A percentile compares a stretch with the other conserved stretches of the same genome.
Conservation (phyloP, 108 stramenopile genomes). For the Pseudonitzschia delicatissima region DNA sequence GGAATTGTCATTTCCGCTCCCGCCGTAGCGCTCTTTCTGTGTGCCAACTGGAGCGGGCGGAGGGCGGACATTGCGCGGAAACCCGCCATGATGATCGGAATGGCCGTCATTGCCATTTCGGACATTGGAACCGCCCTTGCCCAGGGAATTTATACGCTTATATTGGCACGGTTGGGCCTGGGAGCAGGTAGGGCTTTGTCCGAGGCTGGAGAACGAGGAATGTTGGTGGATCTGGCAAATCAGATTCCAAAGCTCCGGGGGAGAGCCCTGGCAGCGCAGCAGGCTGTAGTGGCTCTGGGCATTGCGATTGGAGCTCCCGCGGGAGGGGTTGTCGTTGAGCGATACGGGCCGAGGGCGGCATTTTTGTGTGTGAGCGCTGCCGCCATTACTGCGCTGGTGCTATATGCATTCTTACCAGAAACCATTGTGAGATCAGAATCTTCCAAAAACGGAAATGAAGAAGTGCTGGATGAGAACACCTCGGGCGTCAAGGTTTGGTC, state of each 20-base stretch:
- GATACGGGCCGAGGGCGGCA: slow-evolving; percentile 53
- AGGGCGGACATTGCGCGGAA: slow-evolving; percentile 64
- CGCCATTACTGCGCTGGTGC: slow-evolving; percentile 40
- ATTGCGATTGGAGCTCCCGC: slow-evolving; percentile 73
- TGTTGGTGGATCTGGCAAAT: slow-evolving; percentile 68
- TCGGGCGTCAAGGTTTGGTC: slow-evolving; percentile 43
- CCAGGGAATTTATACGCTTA: slow-evolving; percentile 28
- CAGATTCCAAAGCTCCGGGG: slow-evolving; percentile 50
- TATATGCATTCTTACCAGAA: slow-evolving; percentile 69
- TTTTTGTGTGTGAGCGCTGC: slow-evolving; percentile 74
- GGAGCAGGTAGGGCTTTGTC: slow-evolving; percentile 59
- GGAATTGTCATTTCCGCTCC: slow-evolving; percentile 76
- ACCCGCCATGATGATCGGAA: slow-evolving; percentile 72
- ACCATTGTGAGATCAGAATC: slow-evolving; percentile 25
- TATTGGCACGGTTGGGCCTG: slow-evolving; percentile 58
- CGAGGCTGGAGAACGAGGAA: slow-evolving; percentile 67
- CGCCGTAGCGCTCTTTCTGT: slow-evolving; percentile 56
- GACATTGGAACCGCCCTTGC: slow-evolving; percentile 64
- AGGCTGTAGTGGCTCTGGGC: slow-evolving; percentile 60
- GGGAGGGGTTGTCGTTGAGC: slow-evolving; percentile 61
- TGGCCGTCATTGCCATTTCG: slow-evolving; percentile 59
- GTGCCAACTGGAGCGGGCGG: slow-evolving; percentile 40
- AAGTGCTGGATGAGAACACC: background rate
- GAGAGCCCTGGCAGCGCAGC: slow-evolving; percentile 60
- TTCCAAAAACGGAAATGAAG: slow-evolving; percentile 8